A percentile compares a stretch with the other conserved stretches of the same genome.
These are phyloP conservation scores for Lentinula detonsa DNA, from an alignment of 768 basidiomycete species.

Conservation along the genomic window DNA sequence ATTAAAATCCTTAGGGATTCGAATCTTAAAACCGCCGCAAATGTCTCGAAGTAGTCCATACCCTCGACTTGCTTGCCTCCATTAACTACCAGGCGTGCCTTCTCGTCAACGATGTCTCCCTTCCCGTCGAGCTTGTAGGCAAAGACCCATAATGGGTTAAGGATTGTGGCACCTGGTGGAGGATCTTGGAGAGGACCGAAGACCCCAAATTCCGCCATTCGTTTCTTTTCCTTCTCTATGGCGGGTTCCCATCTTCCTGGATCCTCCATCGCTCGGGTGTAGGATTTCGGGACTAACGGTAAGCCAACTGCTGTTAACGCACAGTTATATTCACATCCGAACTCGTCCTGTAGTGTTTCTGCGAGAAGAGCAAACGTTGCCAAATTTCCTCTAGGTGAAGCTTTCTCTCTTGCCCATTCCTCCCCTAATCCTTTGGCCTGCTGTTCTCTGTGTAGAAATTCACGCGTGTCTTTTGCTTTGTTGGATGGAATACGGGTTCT, in stretches of 20 bases:
- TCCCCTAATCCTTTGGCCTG: background rate
- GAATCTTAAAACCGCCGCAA: conserved; percentile 13
- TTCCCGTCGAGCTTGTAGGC: background rate
- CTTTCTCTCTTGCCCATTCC: background rate
- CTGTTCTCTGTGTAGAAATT: background rate
- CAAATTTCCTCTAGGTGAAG: background rate
- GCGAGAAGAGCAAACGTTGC: background rate
- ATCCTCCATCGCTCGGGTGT: background rate
- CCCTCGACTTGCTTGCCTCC: conserved; percentile 28
- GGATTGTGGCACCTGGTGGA: too few species aligned
- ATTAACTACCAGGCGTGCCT: conserved; percentile 10
- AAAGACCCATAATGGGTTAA: conserved; percentile 2
- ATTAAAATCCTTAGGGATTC: conserved; percentile 1
- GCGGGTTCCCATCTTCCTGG: background rate
- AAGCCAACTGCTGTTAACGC: background rate
- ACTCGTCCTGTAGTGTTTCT: background rate
- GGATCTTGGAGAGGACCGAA: background rate
- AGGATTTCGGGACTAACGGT: background rate
- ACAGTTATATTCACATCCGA: background rate
- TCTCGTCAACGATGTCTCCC: conserved; percentile 10
- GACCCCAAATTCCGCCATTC: background rate
- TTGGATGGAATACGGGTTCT: background rate
- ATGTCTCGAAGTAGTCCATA: conserved; percentile 26
- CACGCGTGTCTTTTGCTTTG: background rate
- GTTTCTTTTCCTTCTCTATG: background rate